These are phyloP conservation scores for Polyplosphaeria fusca DNA, from an alignment of 495 filamentous ascomycete genomes.

Conservation along the genomic window DNA sequence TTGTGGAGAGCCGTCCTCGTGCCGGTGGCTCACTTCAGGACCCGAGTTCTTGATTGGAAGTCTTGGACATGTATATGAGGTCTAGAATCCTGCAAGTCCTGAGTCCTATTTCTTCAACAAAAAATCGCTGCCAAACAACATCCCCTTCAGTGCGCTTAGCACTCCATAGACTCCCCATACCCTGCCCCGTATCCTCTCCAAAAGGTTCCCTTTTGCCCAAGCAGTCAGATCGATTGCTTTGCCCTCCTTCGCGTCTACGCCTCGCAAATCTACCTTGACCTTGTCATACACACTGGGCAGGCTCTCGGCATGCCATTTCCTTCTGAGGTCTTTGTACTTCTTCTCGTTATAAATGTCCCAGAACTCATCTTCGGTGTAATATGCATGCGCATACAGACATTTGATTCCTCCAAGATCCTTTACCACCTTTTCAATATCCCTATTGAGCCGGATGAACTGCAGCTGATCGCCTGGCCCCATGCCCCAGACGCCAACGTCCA, in stretches of 20 bases:
- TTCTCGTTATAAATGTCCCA: slow-evolving; percentile 52
- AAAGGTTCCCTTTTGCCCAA: neutral
- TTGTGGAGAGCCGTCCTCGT: too few relatives aligned
- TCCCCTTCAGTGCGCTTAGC: slow-evolving; percentile 18
- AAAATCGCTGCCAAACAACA: slow-evolving; percentile 18
- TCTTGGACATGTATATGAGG: too few relatives aligned
- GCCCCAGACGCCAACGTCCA: slow-evolving; percentile 61
- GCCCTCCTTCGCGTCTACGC: neutral
- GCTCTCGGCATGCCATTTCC: slow-evolving; percentile 49
- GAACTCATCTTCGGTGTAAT: slow-evolving; percentile 56
- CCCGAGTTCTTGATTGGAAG: too few relatives aligned
- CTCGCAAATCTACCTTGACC: slow-evolving; percentile 46
- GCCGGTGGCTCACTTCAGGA: too few relatives aligned
- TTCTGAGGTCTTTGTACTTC: slow-evolving; percentile 50
- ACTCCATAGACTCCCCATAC: slow-evolving; percentile 21
- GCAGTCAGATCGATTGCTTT: neutral
- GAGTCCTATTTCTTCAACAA: slow-evolving; percentile 22
- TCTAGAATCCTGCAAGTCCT: too few relatives aligned
- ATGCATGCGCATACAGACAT: slow-evolving; percentile 60
- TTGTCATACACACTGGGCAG: slow-evolving; percentile 59
- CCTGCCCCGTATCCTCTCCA: neutral
- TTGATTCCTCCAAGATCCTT: slow-evolving; percentile 63
- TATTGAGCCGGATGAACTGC: slow-evolving; percentile 58
- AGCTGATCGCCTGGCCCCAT: slow-evolving; percentile 39
- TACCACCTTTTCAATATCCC: slow-evolving; percentile 63